Evolutionary conservation across 768 basidiomycete genomes (phyloP).

Genomic region (Russula brevipes): DNA sequence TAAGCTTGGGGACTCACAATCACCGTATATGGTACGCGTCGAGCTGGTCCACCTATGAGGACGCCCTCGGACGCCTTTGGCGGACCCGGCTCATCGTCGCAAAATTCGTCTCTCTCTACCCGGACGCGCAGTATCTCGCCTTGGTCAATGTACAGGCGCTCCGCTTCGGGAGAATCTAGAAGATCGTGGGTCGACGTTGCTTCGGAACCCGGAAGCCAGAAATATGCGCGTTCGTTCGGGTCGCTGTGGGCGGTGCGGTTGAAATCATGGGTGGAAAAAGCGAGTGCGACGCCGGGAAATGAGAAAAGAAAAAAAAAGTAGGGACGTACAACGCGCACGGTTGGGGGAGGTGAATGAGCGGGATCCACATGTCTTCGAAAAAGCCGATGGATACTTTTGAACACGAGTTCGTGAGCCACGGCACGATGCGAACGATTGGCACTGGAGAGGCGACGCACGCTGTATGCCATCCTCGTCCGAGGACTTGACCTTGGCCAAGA

Average conservation of each 20-base stretch:
- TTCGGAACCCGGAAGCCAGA: conserved; percentile 66
- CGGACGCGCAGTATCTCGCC: conserved; percentile 72
- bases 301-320: neutral
- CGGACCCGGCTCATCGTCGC: conserved; percentile 81
- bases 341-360: conserved; percentile 71
- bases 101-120: conserved; percentile 77
- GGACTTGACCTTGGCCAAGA: conserved; percentile 83
- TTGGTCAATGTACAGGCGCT: conserved; percentile 78
- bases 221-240: conserved; percentile 75
- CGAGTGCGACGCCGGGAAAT: neutral
- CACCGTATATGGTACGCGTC: conserved; percentile 62
- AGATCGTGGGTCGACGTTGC: conserved; percentile 53
- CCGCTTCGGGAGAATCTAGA: conserved; percentile 58
- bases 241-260: conserved; percentile 43
- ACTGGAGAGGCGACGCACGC: conserved; percentile 42
- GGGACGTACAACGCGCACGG: conserved; percentile 68
- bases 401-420: neutral
- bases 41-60: conserved; percentile 44
- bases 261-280: neutral
- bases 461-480: conserved; percentile 82
- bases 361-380: conserved; percentile 92
- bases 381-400: conserved; percentile 76
- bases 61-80: conserved; percentile 71
- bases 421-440: neutral
- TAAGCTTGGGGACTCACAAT: conserved; percentile 42